These are phyloP conservation scores for Hemileccinum impolitum DNA, from an alignment of 768 basidiomycete species.

Conservation along the genomic window DNA sequence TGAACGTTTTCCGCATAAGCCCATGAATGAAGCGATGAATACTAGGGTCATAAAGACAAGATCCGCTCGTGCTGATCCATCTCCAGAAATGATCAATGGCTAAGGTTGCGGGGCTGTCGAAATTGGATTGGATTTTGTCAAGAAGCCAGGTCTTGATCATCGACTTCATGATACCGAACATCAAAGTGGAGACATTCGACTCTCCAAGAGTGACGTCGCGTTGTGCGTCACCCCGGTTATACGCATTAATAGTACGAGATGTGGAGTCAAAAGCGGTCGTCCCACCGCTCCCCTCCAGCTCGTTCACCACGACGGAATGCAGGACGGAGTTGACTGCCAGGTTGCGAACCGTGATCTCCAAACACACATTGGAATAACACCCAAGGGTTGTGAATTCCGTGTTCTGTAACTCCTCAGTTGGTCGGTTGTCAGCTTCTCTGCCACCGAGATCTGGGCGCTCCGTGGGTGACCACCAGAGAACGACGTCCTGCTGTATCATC, in stretches of 20 bases:
- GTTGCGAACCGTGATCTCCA: constrained; percentile 87
- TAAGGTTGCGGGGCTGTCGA: constrained; percentile 61
- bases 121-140: constrained; percentile 72
- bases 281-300: constrained; percentile 93
- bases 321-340: constrained; percentile 91
- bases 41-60: constrained; percentile 88
- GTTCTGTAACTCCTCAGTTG: constrained; percentile 71
- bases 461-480: constrained; percentile 95
- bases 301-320: constrained; percentile 93
- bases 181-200: constrained; percentile 81
- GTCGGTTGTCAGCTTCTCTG: constrained; percentile 79
- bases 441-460: constrained; percentile 92
- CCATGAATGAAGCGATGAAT: constrained; percentile 92
- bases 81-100: constrained; percentile 96
- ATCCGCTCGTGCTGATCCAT: constrained; percentile 85
- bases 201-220: constrained; percentile 85
- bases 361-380: constrained; percentile 88
- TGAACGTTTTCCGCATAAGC: constrained; percentile 97
- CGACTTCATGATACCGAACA: constrained; percentile 77
- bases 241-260: constrained; percentile 88
- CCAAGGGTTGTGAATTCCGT: constrained; percentile 86
- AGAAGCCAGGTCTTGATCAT: constrained; percentile 92
- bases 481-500: constrained; percentile 80
- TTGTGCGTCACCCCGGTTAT: constrained; percentile 56
- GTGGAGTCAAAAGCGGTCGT: constrained; percentile 92